Evolutionary conservation across 2,329 filamentous ascomycete species (phyloP).

Genomic region (Amauroascus niger): DNA sequence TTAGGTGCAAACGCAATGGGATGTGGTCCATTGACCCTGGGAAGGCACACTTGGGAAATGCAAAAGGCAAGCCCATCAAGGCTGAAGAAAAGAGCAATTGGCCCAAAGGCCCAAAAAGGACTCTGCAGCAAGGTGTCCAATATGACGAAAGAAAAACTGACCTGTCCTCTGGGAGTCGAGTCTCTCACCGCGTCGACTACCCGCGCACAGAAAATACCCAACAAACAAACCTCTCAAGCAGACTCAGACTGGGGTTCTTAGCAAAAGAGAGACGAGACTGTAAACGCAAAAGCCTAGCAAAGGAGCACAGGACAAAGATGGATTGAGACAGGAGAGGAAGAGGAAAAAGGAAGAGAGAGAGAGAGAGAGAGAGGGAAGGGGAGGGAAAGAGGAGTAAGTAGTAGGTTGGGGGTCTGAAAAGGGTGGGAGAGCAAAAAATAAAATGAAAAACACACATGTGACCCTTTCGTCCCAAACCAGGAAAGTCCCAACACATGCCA

Average conservation of each 20-base stretch:
- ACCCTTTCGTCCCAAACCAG: background rate
- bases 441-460: background rate
- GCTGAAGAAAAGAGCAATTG: too few species aligned
- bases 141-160: background rate
- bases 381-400: background rate
- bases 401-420: background rate
- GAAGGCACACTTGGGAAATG: too few species aligned
- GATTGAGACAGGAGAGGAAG: conserved; percentile 6
- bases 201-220: background rate
- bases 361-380: conserved; percentile 13
- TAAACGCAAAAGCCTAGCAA: background rate
- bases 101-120: too few species aligned
- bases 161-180: too few species aligned
- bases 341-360: conserved; percentile 10
- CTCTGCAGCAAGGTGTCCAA: background rate
- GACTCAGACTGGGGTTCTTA: background rate
- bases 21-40: too few species aligned
- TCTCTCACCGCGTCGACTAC: background rate
- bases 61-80: too few species aligned
- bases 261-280: background rate
- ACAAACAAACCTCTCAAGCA: background rate
- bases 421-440: conserved; percentile 6
- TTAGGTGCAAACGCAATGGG: too few species aligned
- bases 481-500: background rate
- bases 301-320: background rate